phyloP scores from a whole-genome alignment of 108 stramenopile species.

The Poteriospumella lacustris region DNA sequence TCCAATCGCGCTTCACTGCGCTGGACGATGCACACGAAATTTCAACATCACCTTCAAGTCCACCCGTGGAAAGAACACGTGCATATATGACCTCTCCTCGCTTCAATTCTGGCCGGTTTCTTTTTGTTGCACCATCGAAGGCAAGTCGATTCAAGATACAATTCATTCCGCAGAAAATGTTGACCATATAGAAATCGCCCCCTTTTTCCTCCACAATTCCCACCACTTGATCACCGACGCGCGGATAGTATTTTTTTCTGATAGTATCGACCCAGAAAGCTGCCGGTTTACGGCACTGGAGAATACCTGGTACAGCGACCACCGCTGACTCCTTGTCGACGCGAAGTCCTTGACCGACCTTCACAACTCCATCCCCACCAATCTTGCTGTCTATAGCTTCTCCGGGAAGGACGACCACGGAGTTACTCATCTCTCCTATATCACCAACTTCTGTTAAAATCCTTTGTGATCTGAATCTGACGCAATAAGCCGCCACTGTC shows the following conservation, averaged over 20 bases:
- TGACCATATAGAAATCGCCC: slow-evolving; percentile 22
- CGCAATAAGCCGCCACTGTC: no score
- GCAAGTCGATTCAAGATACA: slow-evolving; percentile 1
- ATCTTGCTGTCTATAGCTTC: not conserved
- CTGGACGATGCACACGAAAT: not conserved
- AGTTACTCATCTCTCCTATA: no score
- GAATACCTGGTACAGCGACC: not conserved
- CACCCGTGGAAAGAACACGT: not conserved
- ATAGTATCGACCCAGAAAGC: not conserved
- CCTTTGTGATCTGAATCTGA: no score
- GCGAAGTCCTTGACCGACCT: not conserved
- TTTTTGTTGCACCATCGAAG: slow-evolving; percentile 27
- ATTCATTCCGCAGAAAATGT: slow-evolving; percentile 9
- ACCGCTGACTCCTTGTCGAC: not conserved
- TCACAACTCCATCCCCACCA: not conserved
- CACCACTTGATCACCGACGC: slow-evolving; percentile 15
- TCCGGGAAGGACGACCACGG: no score
- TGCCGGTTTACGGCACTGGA: not conserved
- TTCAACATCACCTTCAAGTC: not conserved
- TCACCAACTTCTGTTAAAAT: no score
- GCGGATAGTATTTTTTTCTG: not conserved
- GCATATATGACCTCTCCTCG: slow-evolving; percentile 19
- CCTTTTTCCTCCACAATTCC: slow-evolving; percentile 12
- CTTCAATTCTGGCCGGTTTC: slow-evolving; percentile 26
- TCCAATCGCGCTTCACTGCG: slow-evolving; percentile 10